Conservation (phyloP, 495 filamentous ascomycete species). For the Aspergillus incahuasiensis region DNA sequence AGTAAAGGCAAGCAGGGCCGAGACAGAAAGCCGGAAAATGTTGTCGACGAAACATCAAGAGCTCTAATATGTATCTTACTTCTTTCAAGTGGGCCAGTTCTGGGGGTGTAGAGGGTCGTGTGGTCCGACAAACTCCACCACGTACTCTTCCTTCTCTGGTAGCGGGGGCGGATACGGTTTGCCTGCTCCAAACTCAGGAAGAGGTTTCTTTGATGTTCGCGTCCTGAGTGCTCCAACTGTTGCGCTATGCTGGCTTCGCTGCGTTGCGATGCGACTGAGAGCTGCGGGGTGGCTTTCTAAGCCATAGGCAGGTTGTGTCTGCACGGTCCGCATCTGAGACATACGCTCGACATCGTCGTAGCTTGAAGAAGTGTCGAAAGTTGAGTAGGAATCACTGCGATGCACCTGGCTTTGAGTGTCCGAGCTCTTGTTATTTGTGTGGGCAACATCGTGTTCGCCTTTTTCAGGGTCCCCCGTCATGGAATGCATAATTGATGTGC, state of each 20-base stretch:
- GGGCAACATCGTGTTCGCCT: slow-evolving; percentile 8
- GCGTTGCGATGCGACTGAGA: slow-evolving; percentile 71
- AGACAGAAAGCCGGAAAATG: slow-evolving; percentile 59
- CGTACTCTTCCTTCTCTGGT: slow-evolving; percentile 73
- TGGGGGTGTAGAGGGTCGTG: slow-evolving; percentile 77
- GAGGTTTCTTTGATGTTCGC: slow-evolving; percentile 49
- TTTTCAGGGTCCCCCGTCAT: slow-evolving; percentile 35
- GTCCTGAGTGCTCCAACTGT: slow-evolving; percentile 64
- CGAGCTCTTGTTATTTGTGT: slow-evolving; percentile 14
- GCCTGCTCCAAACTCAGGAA: slow-evolving; percentile 61
- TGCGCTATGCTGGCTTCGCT: slow-evolving; percentile 65
- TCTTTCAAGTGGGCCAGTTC: slow-evolving; percentile 77
- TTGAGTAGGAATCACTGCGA: slow-evolving; percentile 9
- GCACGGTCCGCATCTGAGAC: slow-evolving; percentile 47
- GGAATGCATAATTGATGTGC: slow-evolving; percentile 26
- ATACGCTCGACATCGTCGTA: slow-evolving; percentile 28
- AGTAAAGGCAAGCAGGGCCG: slow-evolving; percentile 71
- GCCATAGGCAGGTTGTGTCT: slow-evolving; percentile 51
- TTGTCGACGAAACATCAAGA: too few relatives aligned
- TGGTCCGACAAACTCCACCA: slow-evolving; percentile 79
- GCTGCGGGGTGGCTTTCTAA: slow-evolving; percentile 72
- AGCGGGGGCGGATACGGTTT: slow-evolving; percentile 73
- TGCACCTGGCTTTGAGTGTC: slow-evolving; percentile 15
- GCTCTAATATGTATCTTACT: slow-evolving; percentile 45
- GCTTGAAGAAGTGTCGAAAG: slow-evolving; percentile 22